These are phyloP conservation scores for Lomentospora prolificans DNA, from an alignment of 2,329 filamentous ascomycete species.

Conservation along the genomic window DNA sequence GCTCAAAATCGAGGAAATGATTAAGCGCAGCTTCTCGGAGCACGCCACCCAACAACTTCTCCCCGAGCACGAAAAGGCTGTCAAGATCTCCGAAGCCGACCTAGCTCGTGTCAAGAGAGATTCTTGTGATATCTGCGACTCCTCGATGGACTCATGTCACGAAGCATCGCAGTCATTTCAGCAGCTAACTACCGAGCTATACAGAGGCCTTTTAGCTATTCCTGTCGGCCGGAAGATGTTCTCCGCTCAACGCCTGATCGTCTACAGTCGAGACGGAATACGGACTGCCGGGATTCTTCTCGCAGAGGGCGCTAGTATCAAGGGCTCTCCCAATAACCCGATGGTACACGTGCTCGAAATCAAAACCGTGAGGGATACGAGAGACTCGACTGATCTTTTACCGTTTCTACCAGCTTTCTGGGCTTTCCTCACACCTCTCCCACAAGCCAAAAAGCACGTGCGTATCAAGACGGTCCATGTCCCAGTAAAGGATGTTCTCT, in stretches of 20 bases:
- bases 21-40: constrained; percentile 98
- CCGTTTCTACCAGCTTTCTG: constrained; percentile 71
- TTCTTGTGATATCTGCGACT: constrained; percentile 70
- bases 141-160: constrained; percentile 71
- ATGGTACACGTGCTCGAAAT: constrained; percentile 73
- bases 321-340: constrained; percentile 46
- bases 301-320: constrained; percentile 61
- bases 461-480: constrained; percentile 59
- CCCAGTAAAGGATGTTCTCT: constrained; percentile 70
- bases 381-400: constrained; percentile 75
- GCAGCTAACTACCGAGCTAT: constrained; percentile 69
- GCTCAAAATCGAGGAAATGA: constrained; percentile 99
- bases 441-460: constrained; percentile 57
- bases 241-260: constrained; percentile 61
- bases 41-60: constrained; percentile 91
- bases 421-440: constrained; percentile 55
- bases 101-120: constrained; percentile 84
- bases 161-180: constrained; percentile 72
- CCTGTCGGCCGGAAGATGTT: constrained; percentile 77
- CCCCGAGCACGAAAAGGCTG: constrained; percentile 90
- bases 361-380: constrained; percentile 53
- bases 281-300: constrained; percentile 74
- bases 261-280: constrained; percentile 77
- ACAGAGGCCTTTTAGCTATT: constrained; percentile 67
- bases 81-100: constrained; percentile 85